A percentile compares a stretch with the other conserved stretches of the same genome.
phyloP scores from a whole-genome alignment of 2,329 filamentous ascomycete species.

The Huntiella decipiens region DNA sequence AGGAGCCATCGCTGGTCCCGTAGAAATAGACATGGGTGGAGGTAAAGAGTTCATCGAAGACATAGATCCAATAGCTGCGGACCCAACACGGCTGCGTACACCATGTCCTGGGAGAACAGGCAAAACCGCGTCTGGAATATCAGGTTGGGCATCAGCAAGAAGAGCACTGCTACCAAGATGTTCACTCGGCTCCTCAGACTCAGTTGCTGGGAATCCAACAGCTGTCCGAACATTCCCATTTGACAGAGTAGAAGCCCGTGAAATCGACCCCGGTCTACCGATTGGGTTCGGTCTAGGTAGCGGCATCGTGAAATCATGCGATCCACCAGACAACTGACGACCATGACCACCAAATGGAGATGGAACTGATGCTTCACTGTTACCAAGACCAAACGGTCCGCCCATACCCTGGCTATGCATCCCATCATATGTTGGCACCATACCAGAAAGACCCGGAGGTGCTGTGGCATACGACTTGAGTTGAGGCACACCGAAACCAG shows the following conservation, averaged over 20 bases:
- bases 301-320: conserved; percentile 1
- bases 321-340: conserved; percentile 49
- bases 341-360: conserved; percentile 37
- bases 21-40: conserved; percentile 5
- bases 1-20: conserved; percentile 20
- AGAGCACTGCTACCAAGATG: conserved; percentile 84
- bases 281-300: conserved; percentile 18
- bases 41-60: conserved; percentile 13
- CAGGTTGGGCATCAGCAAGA: conserved; percentile 44
- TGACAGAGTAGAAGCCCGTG: too few relatives aligned
- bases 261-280: not conserved
- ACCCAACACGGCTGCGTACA: conserved; percentile 6
- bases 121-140: conserved; percentile 2
- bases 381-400: not conserved
- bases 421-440: conserved; percentile 1
- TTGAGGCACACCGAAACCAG: conserved; percentile 12
- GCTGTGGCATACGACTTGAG: conserved; percentile 24
- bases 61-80: conserved; percentile 3
- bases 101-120: not conserved
- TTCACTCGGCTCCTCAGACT: conserved; percentile 46
- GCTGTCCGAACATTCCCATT: too few relatives aligned
- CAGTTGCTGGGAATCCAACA: too few relatives aligned
- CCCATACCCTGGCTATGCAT: conserved; percentile 6
- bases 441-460: not conserved
- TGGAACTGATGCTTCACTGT: too few relatives aligned